These are phyloP conservation scores for Chondrus crispus DNA, from an alignment of 23 red algal species.

Conservation along the genomic window DNA sequence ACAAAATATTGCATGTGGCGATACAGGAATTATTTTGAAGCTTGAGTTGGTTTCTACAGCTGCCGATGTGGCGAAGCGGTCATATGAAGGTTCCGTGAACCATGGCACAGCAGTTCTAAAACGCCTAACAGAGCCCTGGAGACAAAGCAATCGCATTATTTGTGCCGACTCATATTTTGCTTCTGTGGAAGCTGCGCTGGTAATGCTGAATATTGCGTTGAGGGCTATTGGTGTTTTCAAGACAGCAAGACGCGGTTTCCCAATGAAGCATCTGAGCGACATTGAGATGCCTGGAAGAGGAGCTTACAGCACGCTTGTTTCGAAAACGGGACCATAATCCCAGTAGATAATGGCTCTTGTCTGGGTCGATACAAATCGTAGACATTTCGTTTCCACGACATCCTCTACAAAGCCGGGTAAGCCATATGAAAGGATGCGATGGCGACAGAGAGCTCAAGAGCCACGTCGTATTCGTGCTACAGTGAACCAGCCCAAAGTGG, in stretches of 20 bases:
- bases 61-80: not conserved
- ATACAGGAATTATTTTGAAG: not conserved
- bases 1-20: not conserved
- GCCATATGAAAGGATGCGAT: not conserved
- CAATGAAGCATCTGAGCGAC: not conserved
- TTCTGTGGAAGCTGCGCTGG: conserved; percentile 7
- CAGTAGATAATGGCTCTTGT: conserved; percentile 5
- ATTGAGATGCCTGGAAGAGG: not conserved
- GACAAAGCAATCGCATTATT: not conserved
- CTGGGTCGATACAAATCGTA: conserved; percentile 16
- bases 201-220: not conserved
- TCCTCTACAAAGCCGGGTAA: not conserved
- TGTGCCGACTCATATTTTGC: conserved; percentile 54
- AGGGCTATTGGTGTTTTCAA: conserved; percentile 24
- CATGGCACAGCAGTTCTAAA: not conserved
- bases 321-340: not conserved
- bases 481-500: too few species aligned
- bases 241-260: not conserved
- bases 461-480: too few species aligned
- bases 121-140: not conserved
- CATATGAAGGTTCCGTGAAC: not conserved
- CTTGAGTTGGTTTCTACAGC: not conserved
- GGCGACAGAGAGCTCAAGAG: too few species aligned
- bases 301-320: not conserved
- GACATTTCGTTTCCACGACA: not conserved